Base-by-base conservation (phyloP, 2,329 filamentous ascomycete genomes). In the Paracamarosporium sp. region DNA sequence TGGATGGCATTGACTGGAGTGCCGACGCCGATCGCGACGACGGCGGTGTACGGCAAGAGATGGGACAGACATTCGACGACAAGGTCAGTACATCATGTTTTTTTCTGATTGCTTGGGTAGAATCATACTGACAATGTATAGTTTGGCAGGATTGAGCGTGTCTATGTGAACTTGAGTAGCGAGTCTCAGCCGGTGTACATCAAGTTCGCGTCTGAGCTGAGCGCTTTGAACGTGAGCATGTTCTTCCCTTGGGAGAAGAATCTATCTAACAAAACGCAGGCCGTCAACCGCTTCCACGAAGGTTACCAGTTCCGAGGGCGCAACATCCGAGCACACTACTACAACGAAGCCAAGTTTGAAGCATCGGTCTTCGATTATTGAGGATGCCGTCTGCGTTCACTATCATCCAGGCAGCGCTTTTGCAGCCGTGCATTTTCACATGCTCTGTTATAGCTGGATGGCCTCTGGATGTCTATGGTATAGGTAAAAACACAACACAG, bases 221-320 rank as follows among this genome's bases (percentile, higher is more conserved):
- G 91, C 44, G 95, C 93, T 13, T 79, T 98, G 56, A 85, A 93
- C 67, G 91, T 93, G 82, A 80, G 88, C 84, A 3, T 7, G 13
- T 27, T 13, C 3, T 20, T n/a, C 1, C 20, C 27, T 51, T 44
- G 40, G 15, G 17, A 41, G 41, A 44, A 22, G 33, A 55, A 5
- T 47, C 7, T 27, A 43, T 47, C 55, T 68, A 56, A 68, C 35
- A 46, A 40, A 1, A 22, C 28, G 2, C 55, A 93, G 89, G 94
- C 94, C 50, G 92, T 98, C 50, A 96, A 95, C 73, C 92, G 92
- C 11, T 85, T 97, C 38, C 88, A 97, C 69, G 93, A 93, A 15
- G 88, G 93, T 52, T 98, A 97, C 76, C 93, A 93, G 63, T 98
- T 98, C 76, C 93, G 93, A 63, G 93, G 91, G 4, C 96, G 96